phyloP scores from a whole-genome alignment of 1,284 basidiomycete genomes.

The Crepidotus sp. region DNA sequence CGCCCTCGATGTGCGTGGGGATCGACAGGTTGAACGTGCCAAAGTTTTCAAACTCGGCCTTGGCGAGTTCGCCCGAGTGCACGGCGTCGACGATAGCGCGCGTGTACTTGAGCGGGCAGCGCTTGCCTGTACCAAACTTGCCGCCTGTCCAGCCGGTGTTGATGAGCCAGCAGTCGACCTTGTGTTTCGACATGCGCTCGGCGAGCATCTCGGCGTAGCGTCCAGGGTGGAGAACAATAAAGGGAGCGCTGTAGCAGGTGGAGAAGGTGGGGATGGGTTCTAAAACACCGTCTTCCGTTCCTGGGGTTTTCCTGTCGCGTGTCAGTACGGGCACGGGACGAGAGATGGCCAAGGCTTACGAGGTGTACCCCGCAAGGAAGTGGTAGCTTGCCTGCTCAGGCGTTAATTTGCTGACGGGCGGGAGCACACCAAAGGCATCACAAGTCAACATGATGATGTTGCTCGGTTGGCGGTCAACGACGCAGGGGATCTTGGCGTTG shows the following conservation, averaged over 20 bases:
- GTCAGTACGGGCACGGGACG: not conserved
- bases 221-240: constrained; percentile 94
- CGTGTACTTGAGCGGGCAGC: constrained; percentile 93
- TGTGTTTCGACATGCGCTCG: constrained; percentile 85
- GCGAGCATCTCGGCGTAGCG: constrained; percentile 98
- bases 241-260: constrained; percentile 97
- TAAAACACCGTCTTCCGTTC: constrained; percentile 96
- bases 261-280: constrained; percentile 99
- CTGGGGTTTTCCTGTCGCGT: constrained; percentile 72
- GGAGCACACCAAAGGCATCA: constrained; percentile 97
- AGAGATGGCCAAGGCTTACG: constrained; percentile 36
- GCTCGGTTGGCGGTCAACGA: constrained; percentile 76
- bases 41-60: constrained; percentile 84
- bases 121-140: constrained; percentile 85
- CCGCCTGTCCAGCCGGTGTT: constrained; percentile 99
- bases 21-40: constrained; percentile 73
- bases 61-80: constrained; percentile 86
- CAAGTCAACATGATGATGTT: constrained; percentile 99
- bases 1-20: constrained; percentile 73
- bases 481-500: constrained; percentile 90
- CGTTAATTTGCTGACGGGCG: constrained; percentile 89
- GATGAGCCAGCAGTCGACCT: constrained; percentile 96
- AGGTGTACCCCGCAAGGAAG: constrained; percentile 95
- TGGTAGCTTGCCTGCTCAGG: constrained; percentile 97
- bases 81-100: constrained; percentile 96